Conservation (phyloP, 352 stramenopile genomes). For the Phytophthora meadii region DNA sequence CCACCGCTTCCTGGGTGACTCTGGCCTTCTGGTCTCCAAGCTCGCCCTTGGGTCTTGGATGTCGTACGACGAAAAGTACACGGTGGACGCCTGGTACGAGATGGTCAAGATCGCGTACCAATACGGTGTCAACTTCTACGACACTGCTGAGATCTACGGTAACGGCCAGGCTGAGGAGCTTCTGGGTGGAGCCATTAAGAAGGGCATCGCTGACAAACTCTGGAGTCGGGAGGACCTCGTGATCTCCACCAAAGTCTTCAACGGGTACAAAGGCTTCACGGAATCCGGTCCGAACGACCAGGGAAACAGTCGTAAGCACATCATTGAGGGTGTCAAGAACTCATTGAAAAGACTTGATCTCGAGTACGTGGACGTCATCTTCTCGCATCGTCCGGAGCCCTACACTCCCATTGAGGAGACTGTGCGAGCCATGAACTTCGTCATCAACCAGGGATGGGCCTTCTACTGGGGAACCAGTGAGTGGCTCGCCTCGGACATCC, state of each 20-base stretch:
- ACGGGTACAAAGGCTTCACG: conserved; percentile 1
- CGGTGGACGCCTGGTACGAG: conserved; percentile 16
- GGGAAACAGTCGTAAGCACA: conserved; percentile 8
- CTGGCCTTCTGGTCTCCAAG: conserved; percentile 8
- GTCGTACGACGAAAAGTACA: conserved; percentile 18
- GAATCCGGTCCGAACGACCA: conserved; percentile 4
- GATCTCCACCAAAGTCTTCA: conserved; percentile 7
- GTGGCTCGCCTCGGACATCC: conserved; percentile 27
- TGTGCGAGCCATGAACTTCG: not conserved
- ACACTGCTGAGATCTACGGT: conserved; percentile 17
- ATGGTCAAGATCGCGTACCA: conserved; percentile 18
- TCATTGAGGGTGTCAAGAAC: conserved; percentile 1
- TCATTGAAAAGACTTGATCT: conserved; percentile 4
- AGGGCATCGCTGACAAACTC: not conserved
- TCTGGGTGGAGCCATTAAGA: conserved; percentile 39
- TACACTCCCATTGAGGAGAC: conserved; percentile 4
- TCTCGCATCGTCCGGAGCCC: conserved; percentile 2
- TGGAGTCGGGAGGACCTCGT: conserved; percentile 9
- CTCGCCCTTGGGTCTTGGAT: conserved; percentile 16
- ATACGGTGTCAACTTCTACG: conserved; percentile 18
- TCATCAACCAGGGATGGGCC: conserved; percentile 6
- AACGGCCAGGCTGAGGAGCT: conserved; percentile 19
- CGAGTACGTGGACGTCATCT: conserved; percentile 9
- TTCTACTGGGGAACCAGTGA: conserved; percentile 14
- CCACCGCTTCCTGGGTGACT: conserved; percentile 13